Evolutionary conservation across 768 basidiomycete genomes (phyloP).

Genomic region (Hygrocybe punicea): DNA sequence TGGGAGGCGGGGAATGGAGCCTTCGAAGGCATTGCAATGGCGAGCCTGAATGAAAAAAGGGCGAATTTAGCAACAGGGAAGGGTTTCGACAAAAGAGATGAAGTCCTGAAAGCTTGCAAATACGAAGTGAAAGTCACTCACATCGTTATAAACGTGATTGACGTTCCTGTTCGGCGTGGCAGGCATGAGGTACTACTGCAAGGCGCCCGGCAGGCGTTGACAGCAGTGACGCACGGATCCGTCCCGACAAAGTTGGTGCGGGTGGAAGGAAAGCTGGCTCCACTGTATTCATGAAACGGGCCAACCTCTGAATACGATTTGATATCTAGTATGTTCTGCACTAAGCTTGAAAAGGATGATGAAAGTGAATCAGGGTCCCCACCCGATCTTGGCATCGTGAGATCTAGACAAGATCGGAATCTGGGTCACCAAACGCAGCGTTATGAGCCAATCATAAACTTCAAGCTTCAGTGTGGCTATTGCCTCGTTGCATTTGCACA

Average conservation of each 20-base stretch:
- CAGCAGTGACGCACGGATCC: slow-evolving; percentile 4
- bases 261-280: background rate
- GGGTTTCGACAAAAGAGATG: background rate
- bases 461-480: background rate
- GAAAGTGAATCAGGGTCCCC: slow-evolving; percentile 7
- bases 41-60: background rate
- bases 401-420: background rate
- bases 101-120: background rate
- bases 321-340: background rate
- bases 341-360: background rate
- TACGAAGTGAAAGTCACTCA: slow-evolving; percentile 1
- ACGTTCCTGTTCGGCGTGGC: slow-evolving; percentile 13
- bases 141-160: slow-evolving; percentile 13
- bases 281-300: no score
- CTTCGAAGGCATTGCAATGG: slow-evolving; percentile 36
- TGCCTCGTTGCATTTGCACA: background rate
- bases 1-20: slow-evolving; percentile 32
- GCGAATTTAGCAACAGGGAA: background rate
- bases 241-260: background rate
- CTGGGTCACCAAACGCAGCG: no score
- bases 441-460: background rate
- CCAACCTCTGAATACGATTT: background rate
- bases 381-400: background rate
- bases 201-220: background rate
- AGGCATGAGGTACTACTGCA: slow-evolving; percentile 14